Conservation (phyloP, 805 yeast species). For the Saccharomycopsis olivae region DNA sequence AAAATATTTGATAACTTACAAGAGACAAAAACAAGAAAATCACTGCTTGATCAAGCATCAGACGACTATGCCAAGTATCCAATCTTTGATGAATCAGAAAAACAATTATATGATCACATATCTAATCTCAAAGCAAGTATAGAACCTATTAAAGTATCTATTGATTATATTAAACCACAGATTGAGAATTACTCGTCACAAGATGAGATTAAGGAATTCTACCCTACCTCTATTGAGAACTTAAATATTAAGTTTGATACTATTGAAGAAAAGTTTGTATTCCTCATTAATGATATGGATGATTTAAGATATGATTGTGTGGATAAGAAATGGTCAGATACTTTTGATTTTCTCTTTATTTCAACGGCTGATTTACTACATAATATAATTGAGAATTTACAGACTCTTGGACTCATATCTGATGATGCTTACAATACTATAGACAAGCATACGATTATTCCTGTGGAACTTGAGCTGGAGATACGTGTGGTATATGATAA, state of each 20-base stretch:
- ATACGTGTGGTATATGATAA: constrained; percentile 2
- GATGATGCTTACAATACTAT: constrained; percentile 1
- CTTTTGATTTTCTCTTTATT: too few relatives aligned
- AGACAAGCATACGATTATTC: constrained; percentile 9
- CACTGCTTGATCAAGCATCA: not conserved
- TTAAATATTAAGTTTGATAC: constrained; percentile 30
- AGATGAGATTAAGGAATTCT: constrained; percentile 17
- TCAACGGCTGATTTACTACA: too few relatives aligned
- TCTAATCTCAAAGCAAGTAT: constrained; percentile 22
- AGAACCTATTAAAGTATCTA: constrained; percentile 27
- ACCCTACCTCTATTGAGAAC: constrained; percentile 19
- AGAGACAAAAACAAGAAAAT: not conserved
- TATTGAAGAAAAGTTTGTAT: constrained; percentile 31
- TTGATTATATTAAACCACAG: constrained; percentile 27
- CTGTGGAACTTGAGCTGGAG: constrained; percentile 13
- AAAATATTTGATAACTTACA: constrained; percentile 2
- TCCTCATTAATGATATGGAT: constrained; percentile 31
- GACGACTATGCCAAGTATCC: constrained; percentile 11
- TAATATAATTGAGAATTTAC: constrained; percentile 24
- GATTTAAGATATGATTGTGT: constrained; percentile 36
- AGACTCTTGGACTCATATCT: constrained; percentile 2
- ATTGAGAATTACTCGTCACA: constrained; percentile 24
- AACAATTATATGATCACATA: constrained; percentile 23
- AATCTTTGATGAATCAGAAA: constrained; percentile 15
- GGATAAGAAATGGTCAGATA: constrained; percentile 45